Evolutionary conservation across 2,329 filamentous ascomycete species (phyloP).

Genomic region (Diaporthe nobilis): DNA sequence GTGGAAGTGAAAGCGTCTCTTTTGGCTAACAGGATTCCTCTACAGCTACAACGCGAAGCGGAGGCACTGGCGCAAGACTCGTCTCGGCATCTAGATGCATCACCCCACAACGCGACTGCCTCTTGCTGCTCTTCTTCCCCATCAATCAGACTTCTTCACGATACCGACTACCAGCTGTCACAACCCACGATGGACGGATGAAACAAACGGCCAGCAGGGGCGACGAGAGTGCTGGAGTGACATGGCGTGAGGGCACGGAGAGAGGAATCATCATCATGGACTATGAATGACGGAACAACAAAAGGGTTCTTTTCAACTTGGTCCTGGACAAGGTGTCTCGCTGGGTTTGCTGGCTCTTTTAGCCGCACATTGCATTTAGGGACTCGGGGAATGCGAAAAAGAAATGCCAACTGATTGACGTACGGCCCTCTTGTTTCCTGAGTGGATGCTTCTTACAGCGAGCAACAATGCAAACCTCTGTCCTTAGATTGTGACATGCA

Average conservation of each 20-base stretch:
- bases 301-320: slow-evolving; percentile 32
- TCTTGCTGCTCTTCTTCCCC: slow-evolving; percentile 46
- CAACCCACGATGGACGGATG: slow-evolving; percentile 40
- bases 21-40: slow-evolving; percentile 29
- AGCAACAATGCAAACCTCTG: not conserved
- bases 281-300: slow-evolving; percentile 40
- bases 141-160: slow-evolving; percentile 34
- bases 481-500: not conserved
- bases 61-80: slow-evolving; percentile 99
- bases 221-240: slow-evolving; percentile 27
- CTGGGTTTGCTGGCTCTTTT: slow-evolving; percentile 39
- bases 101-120: slow-evolving; percentile 53
- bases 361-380: slow-evolving; percentile 41
- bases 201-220: slow-evolving; percentile 35
- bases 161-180: slow-evolving; percentile 43
- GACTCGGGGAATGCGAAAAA: slow-evolving; percentile 40
- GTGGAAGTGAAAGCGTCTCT: slow-evolving; percentile 35
- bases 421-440: not conserved
- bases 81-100: slow-evolving; percentile 93
- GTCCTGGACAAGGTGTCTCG: slow-evolving; percentile 42
- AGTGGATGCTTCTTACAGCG: too few relatives aligned
- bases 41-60: slow-evolving; percentile 99
- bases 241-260: slow-evolving; percentile 30
- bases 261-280: slow-evolving; percentile 38
- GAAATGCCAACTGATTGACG: slow-evolving; percentile 41